Conservation (phyloP, 116 monocot species). For the Posidonia oceanica region DNA sequence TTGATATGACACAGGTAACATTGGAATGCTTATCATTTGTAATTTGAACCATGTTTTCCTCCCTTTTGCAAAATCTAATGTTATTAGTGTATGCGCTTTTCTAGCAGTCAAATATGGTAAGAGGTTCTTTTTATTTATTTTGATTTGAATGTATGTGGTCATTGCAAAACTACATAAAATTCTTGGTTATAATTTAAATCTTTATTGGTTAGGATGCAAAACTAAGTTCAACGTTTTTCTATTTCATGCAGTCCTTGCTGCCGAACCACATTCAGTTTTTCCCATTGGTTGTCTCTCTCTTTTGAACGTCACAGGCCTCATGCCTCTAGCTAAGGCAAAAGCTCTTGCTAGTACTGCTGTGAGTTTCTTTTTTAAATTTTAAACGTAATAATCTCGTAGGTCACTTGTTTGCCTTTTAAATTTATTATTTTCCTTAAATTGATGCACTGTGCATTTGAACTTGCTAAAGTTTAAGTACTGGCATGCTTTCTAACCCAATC, state of each 20-base stretch:
- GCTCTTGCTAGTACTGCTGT: slow-evolving; percentile 32
- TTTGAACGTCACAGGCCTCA: slow-evolving; percentile 18
- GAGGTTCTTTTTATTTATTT: too few species aligned
- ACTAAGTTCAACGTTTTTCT: neutral
- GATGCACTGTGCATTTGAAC: too few species aligned
- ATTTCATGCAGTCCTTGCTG: slow-evolving; percentile 13
- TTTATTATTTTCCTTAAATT: too few species aligned
- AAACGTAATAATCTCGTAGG: neutral
- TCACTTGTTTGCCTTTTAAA: neutral
- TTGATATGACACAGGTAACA: too few species aligned
- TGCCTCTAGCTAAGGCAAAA: slow-evolving; percentile 35
- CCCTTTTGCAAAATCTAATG: too few species aligned
- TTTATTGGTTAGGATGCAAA: neutral
- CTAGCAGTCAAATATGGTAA: too few species aligned
- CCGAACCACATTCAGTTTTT: slow-evolving; percentile 21
- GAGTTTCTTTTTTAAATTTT: slow-evolving; percentile 4
- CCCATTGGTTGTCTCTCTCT: slow-evolving; percentile 16
- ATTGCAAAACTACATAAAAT: too few species aligned
- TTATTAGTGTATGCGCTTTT: too few species aligned
- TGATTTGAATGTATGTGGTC: too few species aligned
- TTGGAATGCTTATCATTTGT: too few species aligned
- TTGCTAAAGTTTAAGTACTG: neutral
- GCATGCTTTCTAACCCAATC: neutral
- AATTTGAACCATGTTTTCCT: too few species aligned
- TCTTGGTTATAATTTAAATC: neutral